These are phyloP conservation scores for Capronia coronata DNA, from an alignment of 2,329 filamentous ascomycete species.

Conservation along the genomic window DNA sequence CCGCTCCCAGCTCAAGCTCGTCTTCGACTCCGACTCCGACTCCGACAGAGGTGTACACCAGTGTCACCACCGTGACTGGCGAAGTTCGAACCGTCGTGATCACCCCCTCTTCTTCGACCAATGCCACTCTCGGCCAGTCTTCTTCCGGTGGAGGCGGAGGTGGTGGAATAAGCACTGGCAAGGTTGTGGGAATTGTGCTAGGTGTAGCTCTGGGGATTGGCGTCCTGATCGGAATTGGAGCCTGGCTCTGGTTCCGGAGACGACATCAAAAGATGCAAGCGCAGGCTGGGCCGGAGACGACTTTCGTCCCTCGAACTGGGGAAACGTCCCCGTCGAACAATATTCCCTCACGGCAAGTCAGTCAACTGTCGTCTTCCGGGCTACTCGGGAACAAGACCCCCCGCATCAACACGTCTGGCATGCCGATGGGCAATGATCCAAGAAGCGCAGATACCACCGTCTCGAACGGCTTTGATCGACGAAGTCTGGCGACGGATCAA, in stretches of 20 bases:
- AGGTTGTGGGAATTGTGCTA: slow-evolving; percentile 41
- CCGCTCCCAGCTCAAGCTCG: not conserved
- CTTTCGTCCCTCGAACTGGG: slow-evolving; percentile 19
- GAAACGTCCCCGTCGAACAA: slow-evolving; percentile 21
- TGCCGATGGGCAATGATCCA: slow-evolving; percentile 13
- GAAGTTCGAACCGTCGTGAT: slow-evolving; percentile 30
- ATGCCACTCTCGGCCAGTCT: slow-evolving; percentile 25
- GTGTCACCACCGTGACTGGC: slow-evolving; percentile 32
- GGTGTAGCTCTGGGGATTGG: slow-evolving; percentile 38
- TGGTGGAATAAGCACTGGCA: slow-evolving; percentile 36
- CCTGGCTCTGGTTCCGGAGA: slow-evolving; percentile 37
- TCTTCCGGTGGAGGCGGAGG: slow-evolving; percentile 26
- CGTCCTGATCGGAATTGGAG: slow-evolving; percentile 34
- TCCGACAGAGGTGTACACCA: slow-evolving; percentile 24
- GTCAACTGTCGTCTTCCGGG: slow-evolving; percentile 29
- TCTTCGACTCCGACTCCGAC: slow-evolving; percentile 20
- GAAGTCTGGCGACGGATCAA: slow-evolving; percentile 35
- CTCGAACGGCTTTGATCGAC: slow-evolving; percentile 20
- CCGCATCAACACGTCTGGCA: slow-evolving; percentile 24
- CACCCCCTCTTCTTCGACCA: slow-evolving; percentile 22
- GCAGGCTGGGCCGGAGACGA: slow-evolving; percentile 9
- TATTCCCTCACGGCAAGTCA: slow-evolving; percentile 28
- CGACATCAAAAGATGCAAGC: slow-evolving; percentile 29
- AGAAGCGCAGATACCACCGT: slow-evolving; percentile 18
- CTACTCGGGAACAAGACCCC: slow-evolving; percentile 23